These are phyloP conservation scores for Talaromyces pinophilus DNA, from an alignment of 2,329 filamentous ascomycete genomes.

Conservation along the genomic window DNA sequence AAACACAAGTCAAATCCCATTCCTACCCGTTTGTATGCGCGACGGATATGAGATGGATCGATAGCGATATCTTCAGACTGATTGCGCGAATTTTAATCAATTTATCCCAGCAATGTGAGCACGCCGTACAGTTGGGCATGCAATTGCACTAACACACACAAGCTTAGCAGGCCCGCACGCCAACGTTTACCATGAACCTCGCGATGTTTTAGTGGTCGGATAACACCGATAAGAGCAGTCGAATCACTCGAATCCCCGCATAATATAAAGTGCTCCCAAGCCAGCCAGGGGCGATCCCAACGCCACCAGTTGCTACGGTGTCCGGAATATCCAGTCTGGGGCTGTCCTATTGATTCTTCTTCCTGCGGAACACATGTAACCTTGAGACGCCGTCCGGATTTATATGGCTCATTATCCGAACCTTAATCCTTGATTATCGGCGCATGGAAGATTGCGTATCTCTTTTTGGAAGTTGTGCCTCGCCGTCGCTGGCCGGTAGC, in stretches of 20 bases:
- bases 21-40: background rate
- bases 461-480: background rate
- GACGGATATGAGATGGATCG: constrained; percentile 3
- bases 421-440: background rate
- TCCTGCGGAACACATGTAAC: constrained; percentile 2
- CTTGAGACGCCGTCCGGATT: background rate
- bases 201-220: background rate
- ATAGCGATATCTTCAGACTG: constrained; percentile 12
- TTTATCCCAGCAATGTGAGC: background rate
- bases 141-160: constrained; percentile 1
- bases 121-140: background rate
- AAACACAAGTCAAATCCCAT: background rate
- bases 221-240: background rate
- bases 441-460: background rate
- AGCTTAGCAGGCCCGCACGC: background rate
- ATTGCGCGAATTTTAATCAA: constrained; percentile 2
- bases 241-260: background rate
- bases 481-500: background rate
- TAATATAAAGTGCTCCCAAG: constrained; percentile 1
- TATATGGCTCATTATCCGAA: background rate
- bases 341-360: background rate
- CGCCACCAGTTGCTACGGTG: background rate
- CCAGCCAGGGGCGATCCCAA: constrained; percentile 4
- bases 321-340: background rate
- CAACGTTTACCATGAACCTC: background rate